A percentile compares a stretch with the other conserved stretches of the same genome.
Conservation (phyloP, 2,329 filamentous ascomycete species). For the Mycosphaerella sp. region DNA sequence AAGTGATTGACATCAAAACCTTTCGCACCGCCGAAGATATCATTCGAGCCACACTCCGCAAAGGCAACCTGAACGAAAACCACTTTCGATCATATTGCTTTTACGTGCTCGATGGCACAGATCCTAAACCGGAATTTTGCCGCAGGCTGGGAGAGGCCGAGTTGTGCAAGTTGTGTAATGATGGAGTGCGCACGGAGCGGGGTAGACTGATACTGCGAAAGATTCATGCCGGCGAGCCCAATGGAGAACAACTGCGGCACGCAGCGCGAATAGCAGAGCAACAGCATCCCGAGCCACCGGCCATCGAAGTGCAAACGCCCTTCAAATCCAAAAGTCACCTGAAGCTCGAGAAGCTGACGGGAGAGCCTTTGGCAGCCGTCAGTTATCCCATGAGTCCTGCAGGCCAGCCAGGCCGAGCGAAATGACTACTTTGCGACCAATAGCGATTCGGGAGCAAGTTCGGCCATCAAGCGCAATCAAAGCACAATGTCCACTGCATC, state of each 20-base stretch:
- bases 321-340: slow-evolving; percentile 70
- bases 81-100: slow-evolving; percentile 96
- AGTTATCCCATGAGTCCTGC: slow-evolving; percentile 82
- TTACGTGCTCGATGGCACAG: slow-evolving; percentile 80
- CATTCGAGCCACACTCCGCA: slow-evolving; percentile 79
- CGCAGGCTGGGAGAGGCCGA: slow-evolving; percentile 80
- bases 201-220: slow-evolving; percentile 86
- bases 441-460: slow-evolving; percentile 12
- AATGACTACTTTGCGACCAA: slow-evolving; percentile 50
- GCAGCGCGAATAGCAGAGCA: slow-evolving; percentile 86
- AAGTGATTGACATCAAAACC: slow-evolving; percentile 86
- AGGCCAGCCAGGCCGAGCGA: slow-evolving; percentile 59
- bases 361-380: slow-evolving; percentile 78
- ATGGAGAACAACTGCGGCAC: slow-evolving; percentile 75
- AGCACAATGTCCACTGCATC: slow-evolving; percentile 34
- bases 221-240: slow-evolving; percentile 86
- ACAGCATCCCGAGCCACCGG: slow-evolving; percentile 52
- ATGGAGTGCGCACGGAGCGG: slow-evolving; percentile 75
- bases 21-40: slow-evolving; percentile 91
- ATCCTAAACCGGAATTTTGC: slow-evolving; percentile 74
- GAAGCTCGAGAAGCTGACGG: slow-evolving; percentile 84
- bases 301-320: slow-evolving; percentile 54
- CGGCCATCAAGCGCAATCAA: slow-evolving; percentile 27
- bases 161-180: slow-evolving; percentile 83
- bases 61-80: slow-evolving; percentile 80